Evolutionary conservation across 768 basidiomycete genomes (phyloP), one percentile per base, ranked within the genome.

Genomic region (Steccherinum ochraceum): DNA sequence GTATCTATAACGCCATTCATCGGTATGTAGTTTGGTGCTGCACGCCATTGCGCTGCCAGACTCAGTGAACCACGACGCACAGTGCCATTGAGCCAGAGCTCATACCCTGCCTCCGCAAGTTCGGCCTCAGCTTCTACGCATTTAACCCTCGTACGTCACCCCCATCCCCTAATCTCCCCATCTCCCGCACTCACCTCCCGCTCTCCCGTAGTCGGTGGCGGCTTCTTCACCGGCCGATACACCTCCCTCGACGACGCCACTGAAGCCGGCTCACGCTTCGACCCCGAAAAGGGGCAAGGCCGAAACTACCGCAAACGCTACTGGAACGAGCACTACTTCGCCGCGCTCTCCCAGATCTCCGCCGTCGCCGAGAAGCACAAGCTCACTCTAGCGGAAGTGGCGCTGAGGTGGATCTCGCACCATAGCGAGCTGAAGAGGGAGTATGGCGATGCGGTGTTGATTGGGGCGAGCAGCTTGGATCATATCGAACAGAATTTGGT

Each of bases 231-330:
- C 4, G 72, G 74, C 21, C 52, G 61, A 5, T 68, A 68, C 56
- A 57, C 44, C 48, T 54, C 70, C 0, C 48, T 66, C 5, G 66
- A 74, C 4, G 73, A 72, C 51, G 30, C 63, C 5, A 66, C 69
- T 24, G 79, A 81, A 52, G 52, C 69, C 19, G 80, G 81, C 16
- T 77, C 77, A 11, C 72, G 81, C n/a, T 84, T 84, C 57, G 79
- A 83, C 52, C 67, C 74, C 0, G 60, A 63, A 13, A 69, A 63
- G 44, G 42, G 27, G 12, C 77, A 78, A 56, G 82, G 81, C 7
- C 5, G 68, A 69, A 69, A 61, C 51, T 76, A 75, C 59, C 66
- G 71, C 40, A 57, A 65, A 39, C 66, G 76, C 61, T 74, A 62
- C 61, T 67, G 66, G 66, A 64, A 65, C 25, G 59, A 60, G 16